These are phyloP conservation scores for Manihot esculenta DNA, from an alignment of 441 rosid genomes.

Conservation along the genomic window DNA sequence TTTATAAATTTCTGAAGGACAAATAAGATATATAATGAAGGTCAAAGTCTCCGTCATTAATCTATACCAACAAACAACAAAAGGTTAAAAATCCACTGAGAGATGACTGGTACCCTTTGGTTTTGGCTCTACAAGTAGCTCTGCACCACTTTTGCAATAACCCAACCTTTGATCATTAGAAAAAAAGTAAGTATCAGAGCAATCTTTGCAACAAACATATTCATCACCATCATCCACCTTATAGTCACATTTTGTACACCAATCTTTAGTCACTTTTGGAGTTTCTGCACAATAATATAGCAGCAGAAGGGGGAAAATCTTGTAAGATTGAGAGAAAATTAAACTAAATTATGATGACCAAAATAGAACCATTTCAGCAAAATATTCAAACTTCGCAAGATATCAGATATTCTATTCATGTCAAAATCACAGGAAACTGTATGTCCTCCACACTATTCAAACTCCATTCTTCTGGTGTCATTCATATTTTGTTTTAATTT, in stretches of 20 bases:
- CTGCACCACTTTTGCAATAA: slow-evolving; percentile 15
- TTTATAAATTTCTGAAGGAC: slow-evolving; percentile 9
- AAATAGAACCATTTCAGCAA: too few species aligned
- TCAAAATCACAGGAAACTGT: too few species aligned
- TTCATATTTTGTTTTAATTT: too few species aligned
- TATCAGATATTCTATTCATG: too few species aligned
- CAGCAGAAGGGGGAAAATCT: background rate
- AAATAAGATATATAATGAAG: background rate
- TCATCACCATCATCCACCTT: slow-evolving; percentile 10
- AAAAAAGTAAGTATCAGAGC: background rate
- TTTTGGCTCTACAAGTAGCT: slow-evolving; percentile 11
- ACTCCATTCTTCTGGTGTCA: too few species aligned
- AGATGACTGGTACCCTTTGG: slow-evolving; percentile 3
- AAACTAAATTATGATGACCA: too few species aligned
- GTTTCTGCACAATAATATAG: background rate
- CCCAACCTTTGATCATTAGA: slow-evolving; percentile 3
- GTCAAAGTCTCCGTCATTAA: too few species aligned
- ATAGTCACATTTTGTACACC: background rate
- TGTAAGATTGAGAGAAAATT: too few species aligned
- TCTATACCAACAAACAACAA: background rate
- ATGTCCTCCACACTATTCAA: too few species aligned
- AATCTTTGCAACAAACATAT: slow-evolving; percentile 11
- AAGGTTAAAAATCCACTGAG: background rate
- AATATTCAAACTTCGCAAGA: too few species aligned
- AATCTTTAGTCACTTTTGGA: background rate